phyloP scores from a whole-genome alignment of 2,329 filamentous ascomycete species.

The Colletotrichum sp. region DNA sequence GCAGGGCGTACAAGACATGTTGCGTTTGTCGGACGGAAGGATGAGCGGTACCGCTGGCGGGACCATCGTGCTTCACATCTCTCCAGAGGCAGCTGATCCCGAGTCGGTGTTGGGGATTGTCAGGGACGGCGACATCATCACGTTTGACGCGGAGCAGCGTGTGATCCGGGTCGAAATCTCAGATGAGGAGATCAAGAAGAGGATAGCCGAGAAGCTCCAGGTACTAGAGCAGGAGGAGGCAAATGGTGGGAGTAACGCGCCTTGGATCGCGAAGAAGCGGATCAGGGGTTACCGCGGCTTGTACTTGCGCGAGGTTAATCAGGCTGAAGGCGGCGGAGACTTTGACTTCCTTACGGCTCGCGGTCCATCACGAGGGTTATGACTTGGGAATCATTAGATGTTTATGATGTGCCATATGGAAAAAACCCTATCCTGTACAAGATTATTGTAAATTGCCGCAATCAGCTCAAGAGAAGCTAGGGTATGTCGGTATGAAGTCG shows the following conservation, averaged over 20 bases:
- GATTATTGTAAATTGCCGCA: not conserved
- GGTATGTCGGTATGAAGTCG: constrained; percentile 36
- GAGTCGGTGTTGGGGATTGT: constrained; percentile 81
- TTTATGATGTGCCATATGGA: not conserved
- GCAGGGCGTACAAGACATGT: constrained; percentile 77
- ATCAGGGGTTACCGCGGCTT: constrained; percentile 63
- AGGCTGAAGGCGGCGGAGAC: constrained; percentile 63
- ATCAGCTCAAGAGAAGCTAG: not conserved
- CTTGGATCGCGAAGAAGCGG: constrained; percentile 39
- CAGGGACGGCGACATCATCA: constrained; percentile 76
- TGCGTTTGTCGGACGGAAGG: constrained; percentile 84
- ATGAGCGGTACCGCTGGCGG: constrained; percentile 89
- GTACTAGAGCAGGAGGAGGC: constrained; percentile 38
- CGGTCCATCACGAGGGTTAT: not conserved
- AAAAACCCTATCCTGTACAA: not conserved
- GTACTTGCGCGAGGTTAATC: constrained; percentile 64
- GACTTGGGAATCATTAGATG: not conserved
- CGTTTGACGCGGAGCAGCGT: constrained; percentile 75
- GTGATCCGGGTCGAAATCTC: constrained; percentile 64
- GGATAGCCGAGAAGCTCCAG: constrained; percentile 62
- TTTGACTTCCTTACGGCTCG: constrained; percentile 64
- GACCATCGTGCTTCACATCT: constrained; percentile 88
- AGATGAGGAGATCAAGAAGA: constrained; percentile 69
- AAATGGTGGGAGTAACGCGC: constrained; percentile 26
- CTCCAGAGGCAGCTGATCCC: constrained; percentile 80